phyloP scores from a whole-genome alignment of 1,139 yeast genomes.

The Taphrina deformans region DNA sequence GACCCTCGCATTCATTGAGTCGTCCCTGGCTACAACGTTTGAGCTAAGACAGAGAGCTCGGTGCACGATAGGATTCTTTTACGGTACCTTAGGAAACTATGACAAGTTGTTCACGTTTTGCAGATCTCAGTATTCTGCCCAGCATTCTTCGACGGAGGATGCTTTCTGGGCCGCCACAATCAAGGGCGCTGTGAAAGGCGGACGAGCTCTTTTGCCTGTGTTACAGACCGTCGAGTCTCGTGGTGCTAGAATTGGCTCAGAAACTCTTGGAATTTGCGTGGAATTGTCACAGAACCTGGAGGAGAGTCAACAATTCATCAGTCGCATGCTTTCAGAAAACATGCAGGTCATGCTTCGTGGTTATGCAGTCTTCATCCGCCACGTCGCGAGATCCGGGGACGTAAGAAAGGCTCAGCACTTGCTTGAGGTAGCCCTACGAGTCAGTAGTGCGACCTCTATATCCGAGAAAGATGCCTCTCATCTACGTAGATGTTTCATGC shows the following conservation, averaged over 20 bases:
- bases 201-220: not conserved
- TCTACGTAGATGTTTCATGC: conserved; percentile 9
- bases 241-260: not conserved
- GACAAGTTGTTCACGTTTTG: not conserved
- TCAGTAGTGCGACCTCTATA: not conserved
- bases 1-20: not conserved
- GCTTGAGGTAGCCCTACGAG: not conserved
- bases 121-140: not conserved
- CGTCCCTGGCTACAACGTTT: not conserved
- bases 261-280: conserved; percentile 6
- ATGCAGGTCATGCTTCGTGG: conserved; percentile 4
- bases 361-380: conserved; percentile 11
- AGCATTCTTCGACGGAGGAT: not conserved
- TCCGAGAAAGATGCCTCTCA: not conserved
- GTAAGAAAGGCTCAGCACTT: conserved; percentile 1
- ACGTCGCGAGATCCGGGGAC: conserved; percentile 10
- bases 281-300: not conserved
- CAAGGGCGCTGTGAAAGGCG: not conserved
- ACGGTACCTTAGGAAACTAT: not conserved
- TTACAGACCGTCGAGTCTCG: not conserved
- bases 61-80: not conserved
- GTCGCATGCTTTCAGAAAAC: not conserved
- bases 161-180: conserved; percentile 11
- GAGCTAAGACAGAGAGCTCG: not conserved
- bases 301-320: not conserved